Base-by-base conservation (phyloP, 768 basidiomycete species). In the Mycena venus region DNA sequence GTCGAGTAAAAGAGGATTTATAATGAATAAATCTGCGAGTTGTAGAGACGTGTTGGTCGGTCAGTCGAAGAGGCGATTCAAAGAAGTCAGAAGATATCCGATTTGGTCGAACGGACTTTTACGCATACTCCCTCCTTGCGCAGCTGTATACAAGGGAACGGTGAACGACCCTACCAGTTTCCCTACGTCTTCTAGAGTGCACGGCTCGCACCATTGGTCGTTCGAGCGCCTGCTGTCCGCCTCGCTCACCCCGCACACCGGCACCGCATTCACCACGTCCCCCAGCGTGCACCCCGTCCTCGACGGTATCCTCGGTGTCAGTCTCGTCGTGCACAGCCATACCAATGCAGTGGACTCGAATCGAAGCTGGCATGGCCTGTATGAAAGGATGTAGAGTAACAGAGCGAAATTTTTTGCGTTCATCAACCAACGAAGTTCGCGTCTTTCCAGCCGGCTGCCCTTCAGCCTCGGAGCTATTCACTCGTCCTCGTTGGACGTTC, bases 141-240 rank as follows among this genome's bases (percentile, higher is more conserved):
- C 75, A 96, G 96, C 97, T 72, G 90, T 98, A 80, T 91, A 94
- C 85, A 91, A 91, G 82, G 98, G 98, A 62, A 95, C 96, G 34
- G 97, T 96, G 73, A 99, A 99, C 85, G 98, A 99, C 82, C 95
- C 97, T 2, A 96, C 95, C 2, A 86, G 92, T 11, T 99, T 98
- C 87, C 97, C 98, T 25, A 82, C 92, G 6, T 90, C 96, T 6
- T 93, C 91, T 72, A 93, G 90, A 80, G 83, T 90, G 1, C 95
- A 97, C 79, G 98, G 98, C 61, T 97, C 96, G 2, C 93, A 98
- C 84, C 98, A 92, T 83, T 92, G 91, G 92, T 93, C 96, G 1
- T 99, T 99, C 81, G 98, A 99, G 84, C 94, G 97, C 65, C 88
- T 97, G 32, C 89, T 99, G 61, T 94, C 95, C 0, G 98, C 96